phyloP scores from a whole-genome alignment of 345 rosid genomes.

The Odontarrhena argentea region DNA sequence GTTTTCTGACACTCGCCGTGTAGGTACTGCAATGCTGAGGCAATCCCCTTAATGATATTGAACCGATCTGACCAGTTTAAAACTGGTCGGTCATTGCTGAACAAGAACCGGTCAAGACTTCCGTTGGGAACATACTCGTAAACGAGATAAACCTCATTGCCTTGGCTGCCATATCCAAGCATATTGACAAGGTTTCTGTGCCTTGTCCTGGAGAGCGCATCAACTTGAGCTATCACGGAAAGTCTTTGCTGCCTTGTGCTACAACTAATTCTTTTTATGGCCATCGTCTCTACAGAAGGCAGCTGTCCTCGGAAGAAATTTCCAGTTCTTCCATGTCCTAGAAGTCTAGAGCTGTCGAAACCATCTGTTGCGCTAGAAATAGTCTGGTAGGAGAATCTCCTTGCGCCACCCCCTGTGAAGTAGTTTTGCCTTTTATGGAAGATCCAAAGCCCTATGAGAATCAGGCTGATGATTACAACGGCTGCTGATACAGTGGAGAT shows the following conservation, averaged over 20 bases:
- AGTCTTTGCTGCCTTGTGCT: slow-evolving; percentile 34
- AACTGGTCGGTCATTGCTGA: slow-evolving; percentile 37
- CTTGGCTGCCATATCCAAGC: slow-evolving; percentile 49
- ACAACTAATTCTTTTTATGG: slow-evolving; percentile 30
- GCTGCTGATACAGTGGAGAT: slow-evolving; percentile 7
- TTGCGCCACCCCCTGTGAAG: slow-evolving; percentile 14
- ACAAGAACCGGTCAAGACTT: slow-evolving; percentile 51
- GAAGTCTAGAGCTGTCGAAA: slow-evolving; percentile 19
- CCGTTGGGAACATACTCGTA: slow-evolving; percentile 56
- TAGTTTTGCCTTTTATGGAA: neutral
- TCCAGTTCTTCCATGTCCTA: slow-evolving; percentile 28
- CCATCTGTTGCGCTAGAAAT: slow-evolving; percentile 33
- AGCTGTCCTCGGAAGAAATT: slow-evolving; percentile 37
- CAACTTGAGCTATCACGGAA: slow-evolving; percentile 16
- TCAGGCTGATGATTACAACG: neutral
- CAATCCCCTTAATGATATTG: slow-evolving; percentile 49
- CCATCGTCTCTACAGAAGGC: slow-evolving; percentile 21
- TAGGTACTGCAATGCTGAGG: slow-evolving; percentile 51
- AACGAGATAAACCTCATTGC: slow-evolving; percentile 46
- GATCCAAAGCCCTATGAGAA: neutral
- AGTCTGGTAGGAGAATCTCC: slow-evolving; percentile 28
- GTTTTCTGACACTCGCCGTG: slow-evolving; percentile 53
- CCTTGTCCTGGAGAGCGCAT: slow-evolving; percentile 32
- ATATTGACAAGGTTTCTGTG: slow-evolving; percentile 52
- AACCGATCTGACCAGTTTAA: slow-evolving; percentile 53